Conservation (phyloP, 1,284 basidiomycete genomes). For the Austropuccinia psidii region DNA sequence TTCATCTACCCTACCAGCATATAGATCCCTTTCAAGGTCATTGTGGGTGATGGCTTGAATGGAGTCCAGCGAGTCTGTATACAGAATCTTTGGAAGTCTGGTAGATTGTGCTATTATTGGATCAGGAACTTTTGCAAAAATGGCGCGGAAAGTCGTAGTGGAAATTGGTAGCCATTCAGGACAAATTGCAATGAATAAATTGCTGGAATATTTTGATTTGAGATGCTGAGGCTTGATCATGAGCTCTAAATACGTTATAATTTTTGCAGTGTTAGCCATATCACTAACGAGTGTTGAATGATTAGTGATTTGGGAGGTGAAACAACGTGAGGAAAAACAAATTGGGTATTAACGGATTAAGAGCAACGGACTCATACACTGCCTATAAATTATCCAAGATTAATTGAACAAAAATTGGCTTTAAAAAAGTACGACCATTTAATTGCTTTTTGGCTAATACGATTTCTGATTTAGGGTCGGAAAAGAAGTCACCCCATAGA, state of each 20-base stretch:
- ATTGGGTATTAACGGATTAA: slow-evolving; percentile 65
- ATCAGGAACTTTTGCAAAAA: slow-evolving; percentile 84
- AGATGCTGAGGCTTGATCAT: slow-evolving; percentile 83
- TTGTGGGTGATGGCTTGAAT: slow-evolving; percentile 59
- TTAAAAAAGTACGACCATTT: slow-evolving; percentile 58
- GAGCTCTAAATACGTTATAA: slow-evolving; percentile 71
- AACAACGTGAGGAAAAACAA: neutral
- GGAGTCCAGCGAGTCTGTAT: slow-evolving; percentile 58
- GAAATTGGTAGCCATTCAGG: slow-evolving; percentile 95
- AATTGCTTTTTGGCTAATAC: slow-evolving; percentile 84
- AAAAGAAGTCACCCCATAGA: slow-evolving; percentile 95
- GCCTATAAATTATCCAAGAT: slow-evolving; percentile 96
- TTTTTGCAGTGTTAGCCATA: slow-evolving; percentile 78
- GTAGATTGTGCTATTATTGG: slow-evolving; percentile 72
- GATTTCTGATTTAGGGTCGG: slow-evolving; percentile 92
- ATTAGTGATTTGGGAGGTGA: neutral
- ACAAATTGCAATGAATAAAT: slow-evolving; percentile 77
- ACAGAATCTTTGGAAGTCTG: slow-evolving; percentile 85
- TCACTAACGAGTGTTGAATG: slow-evolving; percentile 55
- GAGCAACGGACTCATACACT: slow-evolving; percentile 77
- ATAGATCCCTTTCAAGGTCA: slow-evolving; percentile 74
- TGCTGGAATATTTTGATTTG: slow-evolving; percentile 78
- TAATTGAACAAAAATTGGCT: slow-evolving; percentile 98
- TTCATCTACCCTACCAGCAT: slow-evolving; percentile 58
- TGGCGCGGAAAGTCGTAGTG: slow-evolving; percentile 81